Base-by-base conservation (phyloP, 352 stramenopile species). In the Phytopythium delawarense region DNA sequence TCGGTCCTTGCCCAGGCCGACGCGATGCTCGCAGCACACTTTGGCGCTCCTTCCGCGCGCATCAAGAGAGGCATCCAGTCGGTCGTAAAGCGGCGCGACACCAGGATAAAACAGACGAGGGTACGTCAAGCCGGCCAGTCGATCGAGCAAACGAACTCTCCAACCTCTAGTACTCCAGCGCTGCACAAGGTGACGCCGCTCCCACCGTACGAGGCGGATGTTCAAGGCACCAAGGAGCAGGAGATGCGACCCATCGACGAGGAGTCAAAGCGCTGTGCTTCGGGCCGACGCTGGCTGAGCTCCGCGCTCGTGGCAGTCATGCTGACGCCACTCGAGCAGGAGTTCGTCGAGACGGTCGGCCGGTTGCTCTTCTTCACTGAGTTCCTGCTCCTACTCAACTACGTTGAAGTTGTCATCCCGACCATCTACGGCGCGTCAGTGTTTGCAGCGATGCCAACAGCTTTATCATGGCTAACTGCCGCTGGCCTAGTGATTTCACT, bases 351-450 rank as follows among this genome's bases (percentile, higher is more conserved):
- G 0, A 49, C 66, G 13, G 53, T 67, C 0, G 54, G 68, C 7
- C 52, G 69, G 35, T 40, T 80, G 39, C 63, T 84, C 5, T 76
- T 81, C 40, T 63, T 79, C 50, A 74, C 76, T 2, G 73, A 82
- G 65, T 85, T 79, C 15, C 72, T 30, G 63, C 75, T 3, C n/a
- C n/a, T n/a, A n/a, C n/a, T n/a, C n/a, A n/a, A n/a, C n/a, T n/a
- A n/a, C n/a, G n/a, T n/a, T n/a, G 71, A 81, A 35, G 71, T 78
- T 2, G 62, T 75, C 30, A 66, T 84, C 28, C 71, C 75, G 6
- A 16, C 72, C 9, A 67, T 81, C 23, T 80, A 78, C 57, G 63
- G 72, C 79, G n/a, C n/a, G n/a, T n/a, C n/a, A n/a, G n/a, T n/a
- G n/a, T n/a, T n/a, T n/a, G n/a, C n/a, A n/a, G n/a, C n/a, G n/a